Evolutionary conservation across 2,329 filamentous ascomycete species (phyloP).

Genomic region (Helicocarpus griseus): DNA sequence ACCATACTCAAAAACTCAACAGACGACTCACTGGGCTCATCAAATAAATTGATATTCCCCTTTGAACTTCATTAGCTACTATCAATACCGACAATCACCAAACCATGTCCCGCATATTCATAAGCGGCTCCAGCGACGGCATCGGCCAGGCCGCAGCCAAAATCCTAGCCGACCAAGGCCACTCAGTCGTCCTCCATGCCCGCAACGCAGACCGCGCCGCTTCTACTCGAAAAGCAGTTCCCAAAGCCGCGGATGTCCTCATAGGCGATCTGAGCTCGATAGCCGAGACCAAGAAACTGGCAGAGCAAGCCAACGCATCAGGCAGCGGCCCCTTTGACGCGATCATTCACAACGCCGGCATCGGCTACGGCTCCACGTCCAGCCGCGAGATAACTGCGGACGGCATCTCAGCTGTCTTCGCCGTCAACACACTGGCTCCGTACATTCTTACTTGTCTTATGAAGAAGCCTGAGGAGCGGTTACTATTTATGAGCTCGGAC

Average conservation of each 20-base stretch:
- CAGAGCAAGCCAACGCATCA: slow-evolving; percentile 37
- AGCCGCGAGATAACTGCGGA: slow-evolving; percentile 34
- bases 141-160: slow-evolving; percentile 45
- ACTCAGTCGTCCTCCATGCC: slow-evolving; percentile 48
- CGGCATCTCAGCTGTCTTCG: slow-evolving; percentile 41
- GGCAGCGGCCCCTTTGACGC: slow-evolving; percentile 43
- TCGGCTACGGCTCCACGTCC: slow-evolving; percentile 28
- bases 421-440: slow-evolving; percentile 49
- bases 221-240: slow-evolving; percentile 40
- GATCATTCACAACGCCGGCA: slow-evolving; percentile 51
- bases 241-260: slow-evolving; percentile 42
- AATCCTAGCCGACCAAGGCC: slow-evolving; percentile 41
- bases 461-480: slow-evolving; percentile 35
- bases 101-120: slow-evolving; percentile 38
- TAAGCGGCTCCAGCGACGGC: slow-evolving; percentile 51
- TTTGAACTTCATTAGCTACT: not conserved
- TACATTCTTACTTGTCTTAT: slow-evolving; percentile 47
- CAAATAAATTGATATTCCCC: not conserved
- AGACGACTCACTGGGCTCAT: too few species aligned
- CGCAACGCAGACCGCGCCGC: slow-evolving; percentile 45
- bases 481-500: slow-evolving; percentile 44
- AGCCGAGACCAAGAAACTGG: slow-evolving; percentile 42
- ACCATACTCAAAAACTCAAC: too few species aligned
- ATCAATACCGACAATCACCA: not conserved
- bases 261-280: slow-evolving; percentile 45